Evolutionary conservation across 345 rosid genomes (phyloP), one percentile per base, ranked within the genome.

Genomic region (Camelina sativa): DNA sequence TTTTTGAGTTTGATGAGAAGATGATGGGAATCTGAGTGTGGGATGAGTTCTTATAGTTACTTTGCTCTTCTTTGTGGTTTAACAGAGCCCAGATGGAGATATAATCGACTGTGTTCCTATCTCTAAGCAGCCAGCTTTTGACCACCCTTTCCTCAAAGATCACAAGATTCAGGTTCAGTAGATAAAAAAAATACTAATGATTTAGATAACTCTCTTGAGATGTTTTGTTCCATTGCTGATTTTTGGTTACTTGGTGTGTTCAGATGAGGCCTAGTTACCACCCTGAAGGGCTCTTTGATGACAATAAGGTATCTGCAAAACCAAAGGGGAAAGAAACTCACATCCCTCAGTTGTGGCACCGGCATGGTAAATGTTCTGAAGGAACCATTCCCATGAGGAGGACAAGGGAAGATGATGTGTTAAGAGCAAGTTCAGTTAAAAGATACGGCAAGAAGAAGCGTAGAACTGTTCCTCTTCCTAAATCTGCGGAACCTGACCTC

Each of bases 101-200:
- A 72, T 75, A 19, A 91, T 93, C 20, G 98, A 93, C 73, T 93
- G 98, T 81, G 88, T 93, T 76, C 91, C 77, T 75, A 86, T 93
- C 57, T 67, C 96, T 76, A 81, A 87, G 71, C 98, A 93, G 80
- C 96, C 98, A 20, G 97, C 98, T 76, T 89, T 93, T 50, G 98
- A 93, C 80, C 98, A 94, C 67, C 97, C 97, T 65, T 91, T 62
- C 82, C 93, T 91, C 65, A 94, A 88, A 79, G 96, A 94, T 78
- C 98, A 94, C 87, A 88, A 88, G 83, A 91, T 94, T 75, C 98
- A 89, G 96, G 97, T 93, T 12, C 73, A n/a, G n/a, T 48, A 2
- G 3, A 5, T 16, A 0, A 25, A 25, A 7, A 11, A 9, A 2
- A 55, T 2, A 1, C 41, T 13, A 19, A 3, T 32, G 53, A 16